Percentiles rank a stretch among this genome's conserved stretches.
Evolutionary conservation across 108 stramenopile species (phyloP).

Genomic region (Fistulifera pelliculosa): DNA sequence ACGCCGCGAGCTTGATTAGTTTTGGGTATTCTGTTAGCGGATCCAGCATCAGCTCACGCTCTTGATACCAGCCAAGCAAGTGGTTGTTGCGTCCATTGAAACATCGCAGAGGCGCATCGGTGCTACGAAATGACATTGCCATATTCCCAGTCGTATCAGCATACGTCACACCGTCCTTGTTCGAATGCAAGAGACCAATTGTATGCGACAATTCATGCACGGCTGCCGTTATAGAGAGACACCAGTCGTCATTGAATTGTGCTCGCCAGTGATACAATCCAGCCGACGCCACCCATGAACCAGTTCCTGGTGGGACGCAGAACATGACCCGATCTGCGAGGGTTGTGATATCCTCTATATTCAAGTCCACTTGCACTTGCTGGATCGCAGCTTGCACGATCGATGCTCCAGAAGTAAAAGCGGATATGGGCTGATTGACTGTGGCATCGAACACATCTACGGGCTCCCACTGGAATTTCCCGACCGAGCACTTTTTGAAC

Average conservation of each 20-base stretch:
- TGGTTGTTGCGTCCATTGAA: slow-evolving; percentile 14
- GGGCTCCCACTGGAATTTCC: not conserved
- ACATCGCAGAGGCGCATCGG: not conserved
- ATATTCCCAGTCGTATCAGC: slow-evolving; percentile 44
- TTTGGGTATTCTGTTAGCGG: not conserved
- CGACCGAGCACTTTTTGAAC: slow-evolving; percentile 5
- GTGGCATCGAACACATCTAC: not conserved
- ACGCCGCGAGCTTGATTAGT: slow-evolving; percentile 9
- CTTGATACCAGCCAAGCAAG: slow-evolving; percentile 42
- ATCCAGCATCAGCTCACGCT: slow-evolving; percentile 7
- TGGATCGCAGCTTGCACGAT: slow-evolving; percentile 1
- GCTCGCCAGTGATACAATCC: slow-evolving; percentile 12
- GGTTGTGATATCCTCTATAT: not conserved
- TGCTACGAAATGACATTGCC: not conserved
- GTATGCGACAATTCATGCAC: slow-evolving; percentile 67
- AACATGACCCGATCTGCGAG: slow-evolving; percentile 4
- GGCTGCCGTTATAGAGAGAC: slow-evolving; percentile 20
- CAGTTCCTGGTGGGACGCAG: slow-evolving; percentile 13
- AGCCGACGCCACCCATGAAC: slow-evolving; percentile 8
- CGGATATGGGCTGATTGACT: slow-evolving; percentile 6
- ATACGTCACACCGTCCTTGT: slow-evolving; percentile 25
- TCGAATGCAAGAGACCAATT: slow-evolving; percentile 40
- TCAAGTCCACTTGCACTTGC: not conserved
- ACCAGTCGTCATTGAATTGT: slow-evolving; percentile 51
- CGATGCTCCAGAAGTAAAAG: not conserved